Conservation (phyloP, 306 rosid genomes). For the Cicer pinnatifidum region DNA sequence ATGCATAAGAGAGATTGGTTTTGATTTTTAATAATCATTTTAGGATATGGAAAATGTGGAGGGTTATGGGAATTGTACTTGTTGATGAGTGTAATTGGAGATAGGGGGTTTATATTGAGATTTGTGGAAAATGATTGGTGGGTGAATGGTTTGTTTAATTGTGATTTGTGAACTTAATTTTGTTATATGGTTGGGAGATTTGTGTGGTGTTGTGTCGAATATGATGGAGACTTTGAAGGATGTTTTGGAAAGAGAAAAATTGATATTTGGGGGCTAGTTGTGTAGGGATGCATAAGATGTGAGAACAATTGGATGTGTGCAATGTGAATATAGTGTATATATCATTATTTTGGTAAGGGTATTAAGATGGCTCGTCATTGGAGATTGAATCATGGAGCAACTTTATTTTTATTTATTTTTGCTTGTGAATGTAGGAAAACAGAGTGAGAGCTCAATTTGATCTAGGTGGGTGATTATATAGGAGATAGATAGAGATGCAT, state of each 20-base stretch:
- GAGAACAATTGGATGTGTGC: conserved; percentile 13
- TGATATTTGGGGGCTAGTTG: conserved; percentile 50
- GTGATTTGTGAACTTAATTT: conserved; percentile 38
- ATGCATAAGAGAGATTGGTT: conserved; percentile 41
- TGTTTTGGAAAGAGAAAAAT: conserved; percentile 43
- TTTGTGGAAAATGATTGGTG: conserved; percentile 21
- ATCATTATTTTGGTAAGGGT: conserved; percentile 17
- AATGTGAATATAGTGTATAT: not conserved
- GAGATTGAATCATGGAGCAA: conserved; percentile 42
- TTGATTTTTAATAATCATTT: conserved; percentile 37
- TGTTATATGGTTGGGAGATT: conserved; percentile 34
- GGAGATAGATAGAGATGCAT: conserved; percentile 11
- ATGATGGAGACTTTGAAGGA: conserved; percentile 38
- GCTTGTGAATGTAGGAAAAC: conserved; percentile 41
- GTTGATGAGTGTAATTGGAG: conserved; percentile 28
- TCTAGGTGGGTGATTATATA: too few species aligned
- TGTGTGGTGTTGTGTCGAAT: conserved; percentile 46
- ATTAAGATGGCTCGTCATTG: conserved; percentile 43
- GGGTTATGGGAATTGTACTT: not conserved
- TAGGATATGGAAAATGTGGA: not conserved
- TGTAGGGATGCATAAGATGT: not conserved
- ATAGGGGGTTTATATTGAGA: conserved; percentile 45
- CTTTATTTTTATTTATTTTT: conserved; percentile 41
- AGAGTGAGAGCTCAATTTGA: conserved; percentile 42
- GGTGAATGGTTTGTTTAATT: conserved; percentile 45